phyloP scores from a whole-genome alignment of 371 early-diverging fungal genomes.

The Mucor circinelloides region DNA sequence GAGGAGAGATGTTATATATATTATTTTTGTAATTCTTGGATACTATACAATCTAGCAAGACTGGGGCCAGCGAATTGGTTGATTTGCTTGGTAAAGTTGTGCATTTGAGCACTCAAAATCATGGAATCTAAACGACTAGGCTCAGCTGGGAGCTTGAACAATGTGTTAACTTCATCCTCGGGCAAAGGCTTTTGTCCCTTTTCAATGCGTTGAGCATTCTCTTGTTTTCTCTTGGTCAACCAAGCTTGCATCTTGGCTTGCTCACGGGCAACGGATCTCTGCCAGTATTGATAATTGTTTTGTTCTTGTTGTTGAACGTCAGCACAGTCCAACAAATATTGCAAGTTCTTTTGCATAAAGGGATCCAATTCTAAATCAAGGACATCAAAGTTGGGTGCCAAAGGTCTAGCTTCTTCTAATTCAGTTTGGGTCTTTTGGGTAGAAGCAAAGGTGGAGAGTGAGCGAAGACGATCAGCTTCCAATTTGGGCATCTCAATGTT shows the following conservation, averaged over 20 bases:
- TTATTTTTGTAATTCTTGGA: constrained; percentile 78
- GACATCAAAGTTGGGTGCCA: constrained; percentile 82
- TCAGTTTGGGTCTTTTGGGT: constrained; percentile 40
- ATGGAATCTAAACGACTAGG: constrained; percentile 90
- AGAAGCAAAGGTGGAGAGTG: constrained; percentile 48
- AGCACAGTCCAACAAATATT: constrained; percentile 83
- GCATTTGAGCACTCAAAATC: constrained; percentile 87
- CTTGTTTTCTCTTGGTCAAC: constrained; percentile 66
- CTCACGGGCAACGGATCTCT: constrained; percentile 88
- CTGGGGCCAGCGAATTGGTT: constrained; percentile 90
- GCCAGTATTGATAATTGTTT: constrained; percentile 93
- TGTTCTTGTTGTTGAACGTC: constrained; percentile 92
- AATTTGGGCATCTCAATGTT: constrained; percentile 70
- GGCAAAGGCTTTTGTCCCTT: constrained; percentile 77
- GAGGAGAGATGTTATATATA: not conserved
- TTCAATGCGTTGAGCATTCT: constrained; percentile 78
- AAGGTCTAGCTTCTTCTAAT: constrained; percentile 54
- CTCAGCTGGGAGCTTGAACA: constrained; percentile 79
- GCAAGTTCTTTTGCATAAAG: constrained; percentile 88
- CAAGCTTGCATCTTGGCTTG: constrained; percentile 72
- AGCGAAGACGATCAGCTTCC: constrained; percentile 49
- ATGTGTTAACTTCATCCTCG: constrained; percentile 75
- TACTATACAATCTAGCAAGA: constrained; percentile 81
- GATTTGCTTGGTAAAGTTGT: constrained; percentile 89
- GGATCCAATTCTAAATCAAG: constrained; percentile 82